A percentile compares a stretch with the other conserved stretches of the same genome.
phyloP scores from a whole-genome alignment of 805 yeast genomes.

The Brettanomyces bruxellensis region DNA sequence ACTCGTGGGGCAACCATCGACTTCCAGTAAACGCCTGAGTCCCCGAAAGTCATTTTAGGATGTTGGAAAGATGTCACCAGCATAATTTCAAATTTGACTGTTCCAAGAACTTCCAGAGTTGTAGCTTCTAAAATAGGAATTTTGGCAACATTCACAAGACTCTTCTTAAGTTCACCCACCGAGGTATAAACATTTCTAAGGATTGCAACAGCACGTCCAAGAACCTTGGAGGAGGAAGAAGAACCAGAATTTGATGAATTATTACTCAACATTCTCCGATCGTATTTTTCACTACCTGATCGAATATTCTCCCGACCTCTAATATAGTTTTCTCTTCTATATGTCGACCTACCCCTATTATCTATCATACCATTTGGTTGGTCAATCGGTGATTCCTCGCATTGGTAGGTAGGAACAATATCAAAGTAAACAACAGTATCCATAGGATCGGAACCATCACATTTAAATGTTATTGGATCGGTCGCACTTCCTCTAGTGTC shows the following conservation, averaged over 20 bases:
- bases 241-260: background rate
- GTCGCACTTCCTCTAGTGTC: slow-evolving; percentile 62
- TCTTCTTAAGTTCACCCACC: slow-evolving; percentile 60
- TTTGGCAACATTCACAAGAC: slow-evolving; percentile 56
- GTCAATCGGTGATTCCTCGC: slow-evolving; percentile 8
- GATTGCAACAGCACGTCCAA: slow-evolving; percentile 82
- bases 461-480: slow-evolving; percentile 68
- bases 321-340: too few species aligned
- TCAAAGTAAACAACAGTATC: slow-evolving; percentile 67
- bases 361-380: slow-evolving; percentile 3
- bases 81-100: slow-evolving; percentile 65
- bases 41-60: slow-evolving; percentile 51
- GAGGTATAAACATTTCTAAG: slow-evolving; percentile 51
- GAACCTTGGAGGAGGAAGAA: slow-evolving; percentile 25
- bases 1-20: slow-evolving; percentile 81
- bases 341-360: too few species aligned
- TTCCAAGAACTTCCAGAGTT: slow-evolving; percentile 69
- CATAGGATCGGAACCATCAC: slow-evolving; percentile 35
- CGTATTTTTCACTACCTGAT: background rate
- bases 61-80: slow-evolving; percentile 67
- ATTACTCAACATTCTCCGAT: too few species aligned
- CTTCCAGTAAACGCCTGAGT: slow-evolving; percentile 84
- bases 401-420: slow-evolving; percentile 78
- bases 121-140: slow-evolving; percentile 69
- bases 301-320: slow-evolving; percentile 1